phyloP scores from a whole-genome alignment of 805 yeast genomes.

The Wickerhamiella vanderwaltii region DNA sequence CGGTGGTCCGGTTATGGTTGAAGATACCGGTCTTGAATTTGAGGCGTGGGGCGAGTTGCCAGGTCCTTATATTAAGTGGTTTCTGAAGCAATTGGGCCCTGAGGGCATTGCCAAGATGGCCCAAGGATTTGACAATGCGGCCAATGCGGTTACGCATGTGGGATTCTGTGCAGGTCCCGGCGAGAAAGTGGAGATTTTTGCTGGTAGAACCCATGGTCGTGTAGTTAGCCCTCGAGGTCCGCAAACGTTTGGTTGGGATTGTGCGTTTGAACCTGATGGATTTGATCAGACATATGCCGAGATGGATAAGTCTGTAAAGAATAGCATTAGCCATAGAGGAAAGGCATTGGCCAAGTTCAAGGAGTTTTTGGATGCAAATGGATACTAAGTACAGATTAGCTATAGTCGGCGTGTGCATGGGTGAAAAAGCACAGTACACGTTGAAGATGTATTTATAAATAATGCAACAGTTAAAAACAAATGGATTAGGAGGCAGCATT shows the following conservation, averaged over 20 bases:
- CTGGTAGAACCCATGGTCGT: conserved; percentile 69
- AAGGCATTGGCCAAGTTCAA: conserved; percentile 67
- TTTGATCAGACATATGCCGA: conserved; percentile 69
- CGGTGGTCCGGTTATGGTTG: conserved; percentile 79
- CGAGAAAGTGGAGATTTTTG: conserved; percentile 57
- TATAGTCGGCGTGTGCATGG: too few species aligned
- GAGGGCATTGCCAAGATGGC: conserved; percentile 68
- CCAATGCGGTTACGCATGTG: conserved; percentile 82
- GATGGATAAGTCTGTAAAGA: conserved; percentile 65
- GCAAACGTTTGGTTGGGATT: conserved; percentile 86
- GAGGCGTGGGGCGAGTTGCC: conserved; percentile 75
- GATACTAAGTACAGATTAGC: neutral
- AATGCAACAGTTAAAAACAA: too few species aligned
- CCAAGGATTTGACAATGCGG: conserved; percentile 73
- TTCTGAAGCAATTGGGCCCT: conserved; percentile 60
- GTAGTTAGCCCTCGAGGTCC: conserved; percentile 75
- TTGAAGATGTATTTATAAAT: too few species aligned
- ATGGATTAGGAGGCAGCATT: too few species aligned
- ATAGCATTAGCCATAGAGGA: conserved; percentile 75
- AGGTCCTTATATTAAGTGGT: conserved; percentile 95
- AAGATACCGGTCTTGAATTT: conserved; percentile 85
- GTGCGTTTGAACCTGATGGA: conserved; percentile 76
- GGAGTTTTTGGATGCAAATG: conserved; percentile 30
- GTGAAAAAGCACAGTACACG: too few species aligned
- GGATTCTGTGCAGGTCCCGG: conserved; percentile 84